Evolutionary conservation across 805 yeast species (phyloP), one percentile per base, ranked within the genome.

Genomic region (Suhomyces pyralidae): DNA sequence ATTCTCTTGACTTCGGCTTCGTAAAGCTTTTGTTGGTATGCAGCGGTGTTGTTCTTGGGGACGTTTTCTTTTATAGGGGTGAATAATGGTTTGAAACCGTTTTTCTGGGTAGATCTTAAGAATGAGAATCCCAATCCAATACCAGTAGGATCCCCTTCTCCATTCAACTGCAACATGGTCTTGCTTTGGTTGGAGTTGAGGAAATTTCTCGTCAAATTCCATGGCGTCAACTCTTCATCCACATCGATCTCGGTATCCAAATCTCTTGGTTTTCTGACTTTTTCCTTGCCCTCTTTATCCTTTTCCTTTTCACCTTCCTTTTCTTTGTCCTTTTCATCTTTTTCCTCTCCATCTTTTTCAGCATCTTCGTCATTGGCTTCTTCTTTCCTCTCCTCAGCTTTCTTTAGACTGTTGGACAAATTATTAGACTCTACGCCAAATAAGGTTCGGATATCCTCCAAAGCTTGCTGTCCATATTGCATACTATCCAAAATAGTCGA

Each of bases 121-220:
- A 93, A 88, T 8, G 97, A 90, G 58, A 88, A 88, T 0, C 93
- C 96, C 58, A 90, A 88, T 2, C 96, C 94, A 57, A 88, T 83
- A 22, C 96, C 96, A 0, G 96, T 84, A 1, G 97, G 96, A 67
- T 94, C 98, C 47, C 98, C 98, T 50, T 86, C 92, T 12, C 97
- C 97, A 64, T 90, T 90, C 24, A 94, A 81, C 64, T 91, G 97
- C 43, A 94, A 78, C 97, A 94, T 94, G 0, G 97, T 96, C 62
- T 96, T 92, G 51, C 97, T 96, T 65, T 92, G 98, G 22, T 96
- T 91, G 2, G 98, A 94, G 66, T 85, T 89, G 51, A 92, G 83
- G 64, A 94, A 94, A 68, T 94, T 94, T 55, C 90, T 80, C 0
- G 97, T 85, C n/a, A 86, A 78, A 66, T 90, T 92, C 99, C 99